Percentiles rank a stretch among this genome's conserved stretches.
Evolutionary conservation across 192 early-diverging fungal species (phyloP).

Genomic region (Coemansia erecta): DNA sequence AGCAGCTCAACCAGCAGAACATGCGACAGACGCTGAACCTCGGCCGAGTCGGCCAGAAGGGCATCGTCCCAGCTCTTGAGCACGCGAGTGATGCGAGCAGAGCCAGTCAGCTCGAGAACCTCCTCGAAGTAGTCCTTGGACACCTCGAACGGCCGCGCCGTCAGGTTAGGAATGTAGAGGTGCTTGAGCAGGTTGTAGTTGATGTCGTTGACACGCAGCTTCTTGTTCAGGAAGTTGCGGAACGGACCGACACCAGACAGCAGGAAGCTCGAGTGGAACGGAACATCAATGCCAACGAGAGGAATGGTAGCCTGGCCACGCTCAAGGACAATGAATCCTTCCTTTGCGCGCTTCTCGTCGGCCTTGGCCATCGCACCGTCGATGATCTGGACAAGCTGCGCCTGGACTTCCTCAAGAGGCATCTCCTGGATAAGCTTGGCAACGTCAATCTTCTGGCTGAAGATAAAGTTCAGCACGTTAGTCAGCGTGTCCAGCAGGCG

Average conservation of each 20-base stretch:
- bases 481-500: slow-evolving; percentile 78
- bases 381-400: slow-evolving; percentile 74
- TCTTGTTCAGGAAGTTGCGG: slow-evolving; percentile 83
- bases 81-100: slow-evolving; percentile 70
- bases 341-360: slow-evolving; percentile 59
- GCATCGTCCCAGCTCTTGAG: slow-evolving; percentile 78
- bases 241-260: slow-evolving; percentile 89
- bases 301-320: slow-evolving; percentile 92
- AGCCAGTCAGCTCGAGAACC: slow-evolving; percentile 72
- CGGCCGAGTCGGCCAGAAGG: slow-evolving; percentile 62
- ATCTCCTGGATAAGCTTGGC: slow-evolving; percentile 80
- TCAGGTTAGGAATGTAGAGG: slow-evolving; percentile 92
- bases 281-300: slow-evolving; percentile 88
- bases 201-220: slow-evolving; percentile 79
- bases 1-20: slow-evolving; percentile 85
- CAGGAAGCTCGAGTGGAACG: slow-evolving; percentile 95
- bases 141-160: slow-evolving; percentile 80
- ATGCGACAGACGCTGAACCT: slow-evolving; percentile 85
- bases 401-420: slow-evolving; percentile 82
- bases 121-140: slow-evolving; percentile 71
- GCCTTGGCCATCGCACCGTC: slow-evolving; percentile 67
- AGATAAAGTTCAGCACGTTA: slow-evolving; percentile 83
- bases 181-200: slow-evolving; percentile 77
- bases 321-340: slow-evolving; percentile 68
- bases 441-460: slow-evolving; percentile 82